Base-by-base conservation (phyloP, 1,284 basidiomycete species). In the Ustilago cynodontis region DNA sequence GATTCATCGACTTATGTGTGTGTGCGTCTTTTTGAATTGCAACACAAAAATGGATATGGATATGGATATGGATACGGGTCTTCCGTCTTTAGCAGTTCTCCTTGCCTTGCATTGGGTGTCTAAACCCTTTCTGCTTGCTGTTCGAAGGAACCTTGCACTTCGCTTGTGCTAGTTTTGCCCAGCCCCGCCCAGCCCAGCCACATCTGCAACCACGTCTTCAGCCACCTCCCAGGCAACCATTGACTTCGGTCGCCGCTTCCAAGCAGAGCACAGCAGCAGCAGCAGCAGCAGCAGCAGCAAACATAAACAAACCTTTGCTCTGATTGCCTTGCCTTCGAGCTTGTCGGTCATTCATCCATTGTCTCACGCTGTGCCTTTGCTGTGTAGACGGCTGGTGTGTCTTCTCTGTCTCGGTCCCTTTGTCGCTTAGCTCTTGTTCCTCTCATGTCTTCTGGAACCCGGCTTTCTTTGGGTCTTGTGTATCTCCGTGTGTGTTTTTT, bases 161-260 rank as follows among this genome's bases (percentile, higher is more conserved):
- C 39, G 39, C 39, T 41, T 41, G 39, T 41, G 39, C 16, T 9
- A 18, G 7, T 16, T 41, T 20, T 20, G 13, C 29, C 20, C 33
- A 59, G 47, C 57, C 41, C 52, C 41, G 35, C 52, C 29, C 51
- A 49, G 52, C 57, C 57, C 60, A 56, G 52, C 60, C 60, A 55
- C 60, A 49, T 49, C 60, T 54, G 52, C 51, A 59, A 37, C 47
- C 49, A 50, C 47, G 14, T 39, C 16, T 29, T n/a, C 45, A 59
- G 57, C 57, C 57, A 59, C 57, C 57, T 59, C 31, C 39, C 13
- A 14, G 16, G 14, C 24, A n/a, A 11, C 3, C 22, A 50, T 24
- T 13, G 20, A 50, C 47, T 24, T 50, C 47, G n/a, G n/a, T n/a
- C n/a, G n/a, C n/a, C n/a, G n/a, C n/a, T n/a, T n/a, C n/a, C n/a